These are phyloP conservation scores for Phytopythium delawarense DNA, from an alignment of 352 stramenopile species.

Conservation along the genomic window DNA sequence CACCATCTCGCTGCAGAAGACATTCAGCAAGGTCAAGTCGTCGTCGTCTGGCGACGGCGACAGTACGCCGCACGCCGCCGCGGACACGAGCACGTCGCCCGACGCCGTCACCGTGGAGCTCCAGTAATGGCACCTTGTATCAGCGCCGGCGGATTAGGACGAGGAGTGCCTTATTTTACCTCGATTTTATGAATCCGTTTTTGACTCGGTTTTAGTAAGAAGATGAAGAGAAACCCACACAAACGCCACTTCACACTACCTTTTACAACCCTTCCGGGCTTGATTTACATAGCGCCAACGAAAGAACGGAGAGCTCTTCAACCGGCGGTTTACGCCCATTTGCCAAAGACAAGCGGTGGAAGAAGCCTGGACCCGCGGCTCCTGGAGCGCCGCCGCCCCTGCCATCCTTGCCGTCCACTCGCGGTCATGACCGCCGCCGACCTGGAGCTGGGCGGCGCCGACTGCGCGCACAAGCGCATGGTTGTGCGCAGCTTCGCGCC, in stretches of 20 bases:
- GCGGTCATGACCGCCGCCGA: background rate
- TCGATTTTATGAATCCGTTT: slow-evolving; percentile 3
- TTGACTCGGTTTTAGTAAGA: background rate
- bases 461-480: slow-evolving; percentile 61
- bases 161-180: slow-evolving; percentile 1
- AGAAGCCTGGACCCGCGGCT: background rate
- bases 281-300: too few relatives aligned
- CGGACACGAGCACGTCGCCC: background rate
- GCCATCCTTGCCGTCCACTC: background rate
- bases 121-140: slow-evolving; percentile 2
- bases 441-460: slow-evolving; percentile 1
- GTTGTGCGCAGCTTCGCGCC: slow-evolving; percentile 72
- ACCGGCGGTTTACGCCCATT: background rate
- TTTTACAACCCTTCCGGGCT: background rate
- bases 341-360: background rate
- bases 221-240: background rate
- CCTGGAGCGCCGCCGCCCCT: background rate
- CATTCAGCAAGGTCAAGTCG: slow-evolving; percentile 58
- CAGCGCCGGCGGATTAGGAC: background rate
- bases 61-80: slow-evolving; percentile 11
- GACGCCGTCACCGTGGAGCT: slow-evolving; percentile 6
- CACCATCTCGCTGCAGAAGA: slow-evolving; percentile 70
- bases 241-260: background rate
- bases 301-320: too few relatives aligned
- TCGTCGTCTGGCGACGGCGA: slow-evolving; percentile 22